Percentiles rank a stretch among this genome's conserved stretches.
Conservation (phyloP, 1,139 yeast genomes). For the Protomyces arabidopsidicola region DNA sequence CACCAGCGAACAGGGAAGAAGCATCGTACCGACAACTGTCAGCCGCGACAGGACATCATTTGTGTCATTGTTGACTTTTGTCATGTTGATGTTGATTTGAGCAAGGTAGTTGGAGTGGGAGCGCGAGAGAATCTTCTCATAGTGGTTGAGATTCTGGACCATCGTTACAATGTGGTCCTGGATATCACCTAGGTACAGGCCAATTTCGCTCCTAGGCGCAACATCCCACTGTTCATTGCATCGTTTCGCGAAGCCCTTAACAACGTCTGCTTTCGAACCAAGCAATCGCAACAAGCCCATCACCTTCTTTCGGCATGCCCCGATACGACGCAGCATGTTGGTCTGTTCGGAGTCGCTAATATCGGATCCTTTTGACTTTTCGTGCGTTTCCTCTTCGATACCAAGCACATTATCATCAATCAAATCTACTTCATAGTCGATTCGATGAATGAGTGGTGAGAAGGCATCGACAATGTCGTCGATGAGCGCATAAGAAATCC, state of each 20-base stretch:
- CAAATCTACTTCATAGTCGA: slow-evolving; percentile 84
- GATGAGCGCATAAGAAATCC: slow-evolving; percentile 94
- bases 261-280: slow-evolving; percentile 93
- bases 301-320: slow-evolving; percentile 89
- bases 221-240: slow-evolving; percentile 79
- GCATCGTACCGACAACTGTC: slow-evolving; percentile 89
- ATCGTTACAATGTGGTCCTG: slow-evolving; percentile 55
- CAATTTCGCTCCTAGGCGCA: slow-evolving; percentile 71
- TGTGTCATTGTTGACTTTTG: slow-evolving; percentile 93
- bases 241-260: slow-evolving; percentile 86
- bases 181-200: slow-evolving; percentile 87
- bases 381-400: slow-evolving; percentile 44
- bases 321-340: slow-evolving; percentile 88
- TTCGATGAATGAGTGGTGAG: slow-evolving; percentile 91
- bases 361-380: slow-evolving; percentile 55
- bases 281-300: slow-evolving; percentile 81
- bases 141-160: slow-evolving; percentile 79
- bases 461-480: slow-evolving; percentile 97
- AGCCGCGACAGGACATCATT: slow-evolving; percentile 92
- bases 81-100: slow-evolving; percentile 95
- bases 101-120: slow-evolving; percentile 94
- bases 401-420: slow-evolving; percentile 85
- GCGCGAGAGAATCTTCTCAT: slow-evolving; percentile 85
- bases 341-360: slow-evolving; percentile 42
- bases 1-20: slow-evolving; percentile 85